A percentile compares a stretch with the other conserved stretches of the same genome.
These are phyloP conservation scores for Phanerodontia chrysosporium DNA, from an alignment of 768 basidiomycete species.

Conservation along the genomic window DNA sequence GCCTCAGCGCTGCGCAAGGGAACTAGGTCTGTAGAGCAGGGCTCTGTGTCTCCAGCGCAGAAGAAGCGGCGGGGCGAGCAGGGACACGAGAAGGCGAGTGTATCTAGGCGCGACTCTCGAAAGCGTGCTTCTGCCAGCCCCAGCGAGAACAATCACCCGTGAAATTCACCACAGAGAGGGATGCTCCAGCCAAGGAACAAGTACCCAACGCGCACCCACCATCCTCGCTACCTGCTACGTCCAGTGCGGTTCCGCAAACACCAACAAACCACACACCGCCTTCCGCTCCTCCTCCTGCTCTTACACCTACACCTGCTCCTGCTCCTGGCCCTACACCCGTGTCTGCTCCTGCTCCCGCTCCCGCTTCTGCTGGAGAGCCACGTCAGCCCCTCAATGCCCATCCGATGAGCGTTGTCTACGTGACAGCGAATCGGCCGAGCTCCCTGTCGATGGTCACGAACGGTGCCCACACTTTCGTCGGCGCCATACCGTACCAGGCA, in stretches of 20 bases:
- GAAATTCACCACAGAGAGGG: background rate
- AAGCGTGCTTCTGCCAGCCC: background rate
- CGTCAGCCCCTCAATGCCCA: background rate
- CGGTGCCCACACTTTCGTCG: background rate
- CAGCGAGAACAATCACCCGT: background rate
- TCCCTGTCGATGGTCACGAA: background rate
- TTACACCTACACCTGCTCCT: no score
- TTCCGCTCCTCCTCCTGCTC: no score
- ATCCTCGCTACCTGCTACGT: background rate
- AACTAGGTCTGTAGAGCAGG: background rate
- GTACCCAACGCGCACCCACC: background rate
- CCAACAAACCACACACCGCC: no score
- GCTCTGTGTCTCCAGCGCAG: background rate
- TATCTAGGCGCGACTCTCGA: background rate
- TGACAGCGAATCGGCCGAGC: background rate
- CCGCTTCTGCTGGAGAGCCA: background rate
- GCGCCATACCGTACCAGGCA: background rate
- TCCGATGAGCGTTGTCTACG: background rate
- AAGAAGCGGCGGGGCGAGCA: background rate
- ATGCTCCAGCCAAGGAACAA: background rate
- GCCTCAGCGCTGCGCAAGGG: background rate
- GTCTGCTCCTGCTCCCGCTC: background rate
- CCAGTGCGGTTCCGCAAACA: no score
- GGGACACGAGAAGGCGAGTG: background rate
- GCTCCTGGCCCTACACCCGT: no score